Base-by-base conservation (phyloP, 2,329 filamentous ascomycete genomes). In the Pseudopithomyces chartarum region DNA sequence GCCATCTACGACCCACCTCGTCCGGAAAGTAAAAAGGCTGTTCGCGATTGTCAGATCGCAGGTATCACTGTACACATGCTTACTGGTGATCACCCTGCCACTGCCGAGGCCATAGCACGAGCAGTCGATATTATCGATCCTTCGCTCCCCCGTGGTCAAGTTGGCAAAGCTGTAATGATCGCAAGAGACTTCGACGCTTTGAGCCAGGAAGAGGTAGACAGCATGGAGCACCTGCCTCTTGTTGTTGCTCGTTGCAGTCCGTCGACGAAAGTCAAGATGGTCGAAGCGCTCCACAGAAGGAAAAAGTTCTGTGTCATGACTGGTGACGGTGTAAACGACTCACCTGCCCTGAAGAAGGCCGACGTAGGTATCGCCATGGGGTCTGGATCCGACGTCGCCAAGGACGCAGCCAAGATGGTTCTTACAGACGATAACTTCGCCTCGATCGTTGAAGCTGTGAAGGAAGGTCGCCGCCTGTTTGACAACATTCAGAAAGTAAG, bases 1-100 rank as follows among this genome's bases (percentile, higher is more conserved):
- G 92, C 91, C 54, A 89, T 96, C 60, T 94, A 95, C 70, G 92
- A 96, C 64, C 92, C 92, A 3, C 92, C 91, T 54, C 90, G 92
- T 1, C 85, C 87, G 2, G 92, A 96, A 77, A 92, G 92, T 0
- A 90, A 88, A 20, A 83, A 71, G 34, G 78, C 79, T 15, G 79
- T 81, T 46, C 71, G 71, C 23, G 73, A 78, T 54, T 81, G 79
- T 34, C 78, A 80, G 55, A 67, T 73, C 39, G 79, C 79, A 40
- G 79, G 79, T n/a, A 80, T 81, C 44, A 78, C 75, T 0, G 79
- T 81, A 1, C 79, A 81, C 60, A 81, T 81, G 79, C 71, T 81
- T 26, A 81, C 79, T 38, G 79, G 79, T 42, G 79, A 81, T 38
- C 78, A 81, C 56, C 73, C 76, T 26, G 78, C 76, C 52, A 81